Percentiles rank a stretch among this genome's conserved stretches.
Evolutionary conservation across 2,329 filamentous ascomycete species (phyloP).

Genomic region (Claviceps fusiformis): DNA sequence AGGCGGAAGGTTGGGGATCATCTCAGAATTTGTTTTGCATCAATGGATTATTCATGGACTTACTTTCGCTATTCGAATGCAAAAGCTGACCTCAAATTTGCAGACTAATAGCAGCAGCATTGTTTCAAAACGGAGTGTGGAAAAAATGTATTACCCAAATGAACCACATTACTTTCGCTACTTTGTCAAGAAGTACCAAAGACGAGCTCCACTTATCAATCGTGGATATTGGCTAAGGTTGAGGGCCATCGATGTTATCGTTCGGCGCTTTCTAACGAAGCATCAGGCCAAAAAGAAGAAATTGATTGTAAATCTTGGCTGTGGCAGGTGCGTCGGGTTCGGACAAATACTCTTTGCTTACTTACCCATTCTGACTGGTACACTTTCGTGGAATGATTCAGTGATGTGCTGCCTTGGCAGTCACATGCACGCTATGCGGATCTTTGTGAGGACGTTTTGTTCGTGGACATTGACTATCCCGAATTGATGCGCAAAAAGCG

Average conservation of each 20-base stretch:
- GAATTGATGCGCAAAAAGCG: slow-evolving; percentile 66
- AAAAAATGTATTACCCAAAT: slow-evolving; percentile 64
- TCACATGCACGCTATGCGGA: slow-evolving; percentile 54
- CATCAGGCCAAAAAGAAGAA: slow-evolving; percentile 42
- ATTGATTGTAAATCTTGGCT: slow-evolving; percentile 72
- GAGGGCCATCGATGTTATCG: slow-evolving; percentile 63
- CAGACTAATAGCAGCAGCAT: slow-evolving; percentile 87
- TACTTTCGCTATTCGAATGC: background rate
- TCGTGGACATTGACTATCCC: slow-evolving; percentile 78
- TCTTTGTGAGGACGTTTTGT: slow-evolving; percentile 45
- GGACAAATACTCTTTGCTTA: background rate
- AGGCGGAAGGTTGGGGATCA: background rate
- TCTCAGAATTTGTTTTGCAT: background rate
- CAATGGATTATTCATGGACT: background rate
- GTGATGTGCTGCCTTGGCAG: slow-evolving; percentile 79
- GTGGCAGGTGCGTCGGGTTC: slow-evolving; percentile 62
- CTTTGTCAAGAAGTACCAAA: slow-evolving; percentile 73
- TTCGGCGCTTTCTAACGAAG: slow-evolving; percentile 56
- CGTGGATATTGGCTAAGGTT: slow-evolving; percentile 80
- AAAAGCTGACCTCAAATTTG: background rate
- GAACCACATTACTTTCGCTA: slow-evolving; percentile 76
- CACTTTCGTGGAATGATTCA: slow-evolving; percentile 20
- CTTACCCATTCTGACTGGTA: background rate
- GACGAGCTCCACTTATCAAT: slow-evolving; percentile 80
- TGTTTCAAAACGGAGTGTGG: slow-evolving; percentile 85